Evolutionary conservation across 805 yeast species (phyloP), one percentile per base, ranked within the genome.

Genomic region (Cyberlindnera saturnus): DNA sequence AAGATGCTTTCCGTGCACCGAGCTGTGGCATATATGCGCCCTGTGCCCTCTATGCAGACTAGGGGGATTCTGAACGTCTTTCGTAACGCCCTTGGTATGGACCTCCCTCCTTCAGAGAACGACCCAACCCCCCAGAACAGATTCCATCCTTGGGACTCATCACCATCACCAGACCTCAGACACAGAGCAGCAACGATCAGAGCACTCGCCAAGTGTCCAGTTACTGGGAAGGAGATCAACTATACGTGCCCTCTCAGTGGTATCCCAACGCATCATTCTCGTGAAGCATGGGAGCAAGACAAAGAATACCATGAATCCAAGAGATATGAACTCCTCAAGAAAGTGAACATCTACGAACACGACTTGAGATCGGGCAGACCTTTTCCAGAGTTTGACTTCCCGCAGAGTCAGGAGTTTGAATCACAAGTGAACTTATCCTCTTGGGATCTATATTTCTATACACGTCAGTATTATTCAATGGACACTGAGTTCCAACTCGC

Each of bases 401-500:
- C 99, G 6, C 80, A 77, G 4, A 74, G 71, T 14, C 95, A 86
- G 63, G 85, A 81, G 41, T 71, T 70, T 40, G 97, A 90, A 59
- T 81, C 81, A 48, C 66, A 74, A 47, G 79, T 89, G 47, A 89
- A 88, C 60, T 77, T 88, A 60, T 71, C 81, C 39, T 81, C 77
- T 62, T 93, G 99, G 99, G 98, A 93, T 64, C 71, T 93, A 9
- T 91, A 79, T 57, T 83, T 93, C 60, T 93, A 91, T 64, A 91
- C 98, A 0, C 76, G 99, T 62, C 84, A 84, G 55, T 93, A 87
- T 62, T 83, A 81, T 56, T 91, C 97, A 5, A 91, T 93, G 98
- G 96, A 93, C 64, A 86, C 96, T 5, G 96, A 90, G 64, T 91
- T 87, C 69, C 95, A 91, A 64, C 70, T 91, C 59, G 98, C 98